Conservation (phyloP, 306 rosid species). For the Malus sieversii region DNA sequence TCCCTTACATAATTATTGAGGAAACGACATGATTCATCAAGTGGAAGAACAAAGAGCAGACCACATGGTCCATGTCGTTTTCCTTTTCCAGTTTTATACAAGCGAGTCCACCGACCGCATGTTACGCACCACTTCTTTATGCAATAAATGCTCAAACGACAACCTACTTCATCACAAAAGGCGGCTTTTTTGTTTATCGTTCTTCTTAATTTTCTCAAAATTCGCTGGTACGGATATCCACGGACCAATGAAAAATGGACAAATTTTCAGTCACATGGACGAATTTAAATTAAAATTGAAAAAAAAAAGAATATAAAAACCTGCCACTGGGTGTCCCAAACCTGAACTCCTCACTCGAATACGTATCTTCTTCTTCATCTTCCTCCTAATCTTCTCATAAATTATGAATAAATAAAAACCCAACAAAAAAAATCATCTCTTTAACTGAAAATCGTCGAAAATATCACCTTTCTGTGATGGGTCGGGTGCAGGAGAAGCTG, state of each 20-base stretch:
- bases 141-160: background rate
- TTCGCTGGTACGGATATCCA: too few relatives aligned
- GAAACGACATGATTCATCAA: background rate
- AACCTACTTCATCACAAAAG: background rate
- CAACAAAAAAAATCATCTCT: background rate
- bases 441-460: background rate
- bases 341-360: background rate
- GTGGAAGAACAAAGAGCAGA: background rate
- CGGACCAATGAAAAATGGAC: background rate
- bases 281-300: too few relatives aligned
- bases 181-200: background rate
- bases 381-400: background rate
- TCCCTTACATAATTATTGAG: background rate
- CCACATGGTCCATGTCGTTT: background rate
- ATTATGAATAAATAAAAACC: background rate
- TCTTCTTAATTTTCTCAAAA: too few relatives aligned
- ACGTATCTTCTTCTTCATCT: background rate
- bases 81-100: background rate
- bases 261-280: background rate
- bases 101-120: background rate
- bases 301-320: background rate
- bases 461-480: constrained; percentile 19
- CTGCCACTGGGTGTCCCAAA: background rate
- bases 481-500: constrained; percentile 35
- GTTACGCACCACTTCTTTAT: background rate